phyloP scores from a whole-genome alignment of 768 basidiomycete genomes.

The Panus rudis region DNA sequence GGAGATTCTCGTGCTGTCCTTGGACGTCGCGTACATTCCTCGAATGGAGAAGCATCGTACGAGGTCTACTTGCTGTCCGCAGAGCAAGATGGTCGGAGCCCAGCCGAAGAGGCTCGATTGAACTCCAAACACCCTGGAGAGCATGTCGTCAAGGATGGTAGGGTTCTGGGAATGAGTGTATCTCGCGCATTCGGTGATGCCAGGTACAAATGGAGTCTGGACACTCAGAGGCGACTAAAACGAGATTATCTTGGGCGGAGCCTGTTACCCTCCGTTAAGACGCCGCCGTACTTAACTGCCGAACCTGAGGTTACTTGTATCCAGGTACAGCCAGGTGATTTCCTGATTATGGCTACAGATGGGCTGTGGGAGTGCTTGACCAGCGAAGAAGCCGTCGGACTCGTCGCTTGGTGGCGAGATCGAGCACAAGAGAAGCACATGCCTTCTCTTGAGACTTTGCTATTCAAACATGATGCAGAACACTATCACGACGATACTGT shows the following conservation, averaged over 20 bases:
- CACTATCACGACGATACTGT: slow-evolving; percentile 25
- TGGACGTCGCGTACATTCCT: slow-evolving; percentile 28
- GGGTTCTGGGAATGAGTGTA: slow-evolving; percentile 33
- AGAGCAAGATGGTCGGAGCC: slow-evolving; percentile 31
- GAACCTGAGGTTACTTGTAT: slow-evolving; percentile 43
- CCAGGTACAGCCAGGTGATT: slow-evolving; percentile 38
- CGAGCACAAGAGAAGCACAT: slow-evolving; percentile 4
- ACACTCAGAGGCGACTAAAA: slow-evolving; percentile 30
- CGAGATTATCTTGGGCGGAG: slow-evolving; percentile 29
- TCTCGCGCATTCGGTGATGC: slow-evolving; percentile 40
- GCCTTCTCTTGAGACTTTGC: slow-evolving; percentile 2
- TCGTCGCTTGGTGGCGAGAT: slow-evolving; percentile 44
- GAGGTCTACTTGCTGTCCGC: slow-evolving; percentile 32
- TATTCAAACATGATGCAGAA: not conserved
- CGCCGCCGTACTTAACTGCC: slow-evolving; percentile 46
- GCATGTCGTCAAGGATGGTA: slow-evolving; percentile 24
- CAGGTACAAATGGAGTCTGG: slow-evolving; percentile 34
- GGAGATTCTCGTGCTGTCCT: slow-evolving; percentile 46
- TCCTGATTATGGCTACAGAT: slow-evolving; percentile 45
- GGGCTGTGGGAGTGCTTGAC: slow-evolving; percentile 50
- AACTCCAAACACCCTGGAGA: slow-evolving; percentile 26
- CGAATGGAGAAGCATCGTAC: slow-evolving; percentile 26
- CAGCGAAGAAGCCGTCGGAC: slow-evolving; percentile 47
- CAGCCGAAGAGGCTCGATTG: slow-evolving; percentile 27
- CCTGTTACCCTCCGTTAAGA: slow-evolving; percentile 26